Evolutionary conservation across 257 asterid genomes (phyloP).

Genomic region (Linderniella brevidens): DNA sequence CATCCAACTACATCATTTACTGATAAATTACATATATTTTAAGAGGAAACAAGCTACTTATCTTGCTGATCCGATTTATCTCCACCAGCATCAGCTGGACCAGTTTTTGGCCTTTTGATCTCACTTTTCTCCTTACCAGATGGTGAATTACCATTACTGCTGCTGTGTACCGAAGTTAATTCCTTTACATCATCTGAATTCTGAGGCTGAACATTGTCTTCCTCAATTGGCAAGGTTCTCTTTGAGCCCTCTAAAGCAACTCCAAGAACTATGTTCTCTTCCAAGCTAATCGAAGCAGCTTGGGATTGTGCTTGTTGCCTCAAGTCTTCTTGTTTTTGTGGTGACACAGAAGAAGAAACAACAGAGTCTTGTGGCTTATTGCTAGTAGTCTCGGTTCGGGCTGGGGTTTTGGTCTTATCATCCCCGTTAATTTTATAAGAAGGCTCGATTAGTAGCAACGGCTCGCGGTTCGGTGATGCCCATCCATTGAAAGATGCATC

Average conservation of each 20-base stretch:
- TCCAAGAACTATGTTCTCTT: constrained; percentile 86
- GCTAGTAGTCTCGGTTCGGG: constrained; percentile 19
- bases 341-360: constrained; percentile 13
- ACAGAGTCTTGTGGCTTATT: constrained; percentile 31
- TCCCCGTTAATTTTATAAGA: constrained; percentile 52
- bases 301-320: constrained; percentile 14
- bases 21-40: background rate
- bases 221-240: constrained; percentile 85
- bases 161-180: constrained; percentile 32
- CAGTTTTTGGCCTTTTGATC: constrained; percentile 14
- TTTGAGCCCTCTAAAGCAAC: constrained; percentile 88
- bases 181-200: constrained; percentile 30
- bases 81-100: constrained; percentile 2
- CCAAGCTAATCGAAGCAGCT: constrained; percentile 35
- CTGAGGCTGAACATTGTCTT: constrained; percentile 16
- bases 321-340: constrained; percentile 22
- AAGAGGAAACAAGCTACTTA: no score
- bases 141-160: constrained; percentile 14
- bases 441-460: constrained; percentile 51
- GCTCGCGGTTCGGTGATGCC: constrained; percentile 33
- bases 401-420: constrained; percentile 40
- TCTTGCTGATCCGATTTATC: no score
- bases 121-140: constrained; percentile 35
- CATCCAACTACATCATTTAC: no score
- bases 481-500: constrained; percentile 35